Evolutionary conservation across 176 grass and related monocot species (phyloP).

Genomic region (Carex parvula): DNA sequence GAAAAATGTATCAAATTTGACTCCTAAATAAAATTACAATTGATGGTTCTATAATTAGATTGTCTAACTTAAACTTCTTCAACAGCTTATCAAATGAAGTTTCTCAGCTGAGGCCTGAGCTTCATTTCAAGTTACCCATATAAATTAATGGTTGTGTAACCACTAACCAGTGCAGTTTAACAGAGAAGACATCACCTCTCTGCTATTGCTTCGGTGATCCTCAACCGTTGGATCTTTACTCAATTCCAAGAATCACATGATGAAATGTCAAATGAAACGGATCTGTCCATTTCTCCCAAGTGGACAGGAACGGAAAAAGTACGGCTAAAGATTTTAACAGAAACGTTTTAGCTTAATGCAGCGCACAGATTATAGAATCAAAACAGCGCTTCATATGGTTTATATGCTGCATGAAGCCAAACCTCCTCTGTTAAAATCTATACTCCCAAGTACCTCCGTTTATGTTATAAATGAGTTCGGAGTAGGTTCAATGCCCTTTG

Average conservation of each 20-base stretch:
- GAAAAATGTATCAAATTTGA: too few relatives aligned
- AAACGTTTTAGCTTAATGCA: too few relatives aligned
- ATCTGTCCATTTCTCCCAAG: too few relatives aligned
- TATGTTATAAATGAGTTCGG: too few relatives aligned
- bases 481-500: too few relatives aligned
- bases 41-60: background rate
- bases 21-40: background rate
- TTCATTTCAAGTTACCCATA: background rate
- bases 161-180: background rate
- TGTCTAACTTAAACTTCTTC: background rate
- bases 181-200: background rate
- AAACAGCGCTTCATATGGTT: too few relatives aligned
- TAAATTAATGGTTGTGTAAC: background rate
- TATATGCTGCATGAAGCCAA: too few relatives aligned
- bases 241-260: background rate
- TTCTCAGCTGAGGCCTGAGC: background rate
- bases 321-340: too few relatives aligned
- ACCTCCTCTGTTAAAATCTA: too few relatives aligned
- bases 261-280: background rate
- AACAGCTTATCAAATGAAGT: background rate
- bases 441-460: too few relatives aligned
- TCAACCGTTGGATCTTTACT: background rate
- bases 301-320: too few relatives aligned
- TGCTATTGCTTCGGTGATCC: background rate
- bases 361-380: too few relatives aligned